Evolutionary conservation across 2,329 filamentous ascomycete genomes (phyloP).

Genomic region (Epichloe sylvatica): DNA sequence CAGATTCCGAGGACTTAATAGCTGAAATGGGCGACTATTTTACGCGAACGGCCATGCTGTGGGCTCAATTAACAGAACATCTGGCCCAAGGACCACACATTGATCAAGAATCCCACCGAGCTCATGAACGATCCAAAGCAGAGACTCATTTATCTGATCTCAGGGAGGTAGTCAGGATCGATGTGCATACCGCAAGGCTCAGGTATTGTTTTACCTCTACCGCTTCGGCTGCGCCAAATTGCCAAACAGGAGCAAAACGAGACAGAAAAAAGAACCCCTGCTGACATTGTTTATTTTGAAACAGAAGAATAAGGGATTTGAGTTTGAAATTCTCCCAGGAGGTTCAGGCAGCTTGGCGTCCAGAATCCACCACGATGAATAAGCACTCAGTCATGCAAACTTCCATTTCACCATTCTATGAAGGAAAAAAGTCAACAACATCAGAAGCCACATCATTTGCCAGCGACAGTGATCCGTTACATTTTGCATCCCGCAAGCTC

Average conservation of each 20-base stretch:
- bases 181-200: slow-evolving; percentile 20
- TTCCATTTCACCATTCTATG: slow-evolving; percentile 12
- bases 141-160: slow-evolving; percentile 17
- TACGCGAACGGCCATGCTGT: slow-evolving; percentile 19
- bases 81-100: slow-evolving; percentile 21
- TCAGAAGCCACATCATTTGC: slow-evolving; percentile 7
- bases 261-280: not conserved
- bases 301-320: slow-evolving; percentile 22
- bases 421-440: slow-evolving; percentile 8
- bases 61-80: slow-evolving; percentile 20
- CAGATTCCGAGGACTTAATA: slow-evolving; percentile 16
- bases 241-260: not conserved
- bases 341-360: slow-evolving; percentile 19
- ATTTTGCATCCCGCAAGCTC: slow-evolving; percentile 12
- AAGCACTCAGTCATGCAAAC: slow-evolving; percentile 9
- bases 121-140: slow-evolving; percentile 15
- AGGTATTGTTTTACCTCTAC: slow-evolving; percentile 14
- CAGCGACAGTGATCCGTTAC: slow-evolving; percentile 11
- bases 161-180: slow-evolving; percentile 15
- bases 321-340: slow-evolving; percentile 21
- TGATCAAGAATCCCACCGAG: slow-evolving; percentile 13
- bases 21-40: slow-evolving; percentile 24
- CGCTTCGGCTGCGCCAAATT: not conserved
- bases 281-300: not conserved
- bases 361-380: slow-evolving; percentile 7